Evolutionary conservation across 192 early-diverging fungal genomes (phyloP).

Genomic region (Dimargaris xerosporica): DNA sequence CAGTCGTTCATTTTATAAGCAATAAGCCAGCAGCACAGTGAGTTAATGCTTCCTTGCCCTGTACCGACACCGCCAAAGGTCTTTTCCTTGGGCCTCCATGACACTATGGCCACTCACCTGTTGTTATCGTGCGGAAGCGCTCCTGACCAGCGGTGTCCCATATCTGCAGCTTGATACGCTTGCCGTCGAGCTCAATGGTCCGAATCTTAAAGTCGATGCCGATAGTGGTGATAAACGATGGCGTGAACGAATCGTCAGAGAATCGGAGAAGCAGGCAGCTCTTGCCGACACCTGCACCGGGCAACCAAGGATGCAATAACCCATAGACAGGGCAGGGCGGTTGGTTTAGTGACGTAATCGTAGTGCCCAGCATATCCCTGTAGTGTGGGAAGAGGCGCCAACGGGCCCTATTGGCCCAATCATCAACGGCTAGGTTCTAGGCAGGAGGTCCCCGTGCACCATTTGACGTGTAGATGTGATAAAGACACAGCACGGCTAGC

Average conservation of each 20-base stretch:
- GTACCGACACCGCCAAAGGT: too few species aligned
- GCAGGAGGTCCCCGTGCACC: not conserved
- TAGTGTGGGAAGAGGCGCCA: not conserved
- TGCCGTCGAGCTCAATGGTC: conserved; percentile 96
- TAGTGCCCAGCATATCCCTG: not conserved
- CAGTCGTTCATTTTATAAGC: too few species aligned
- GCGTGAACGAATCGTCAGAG: conserved; percentile 98
- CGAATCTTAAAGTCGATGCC: conserved; percentile 99
- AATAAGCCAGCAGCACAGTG: too few species aligned
- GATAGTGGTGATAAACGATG: conserved; percentile 98
- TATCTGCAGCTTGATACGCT: conserved; percentile 98
- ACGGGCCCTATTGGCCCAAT: not conserved
- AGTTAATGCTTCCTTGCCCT: too few species aligned
- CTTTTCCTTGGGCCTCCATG: too few species aligned
- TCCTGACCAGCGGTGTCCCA: conserved; percentile 99
- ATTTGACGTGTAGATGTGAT: not conserved
- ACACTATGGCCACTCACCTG: conserved; percentile 34
- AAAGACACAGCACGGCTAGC: not conserved
- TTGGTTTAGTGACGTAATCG: conserved; percentile 1
- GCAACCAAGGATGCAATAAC: not conserved
- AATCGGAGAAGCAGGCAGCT: conserved; percentile 92
- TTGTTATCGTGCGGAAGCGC: conserved; percentile 97
- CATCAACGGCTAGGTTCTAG: too few species aligned
- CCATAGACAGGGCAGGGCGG: not conserved
- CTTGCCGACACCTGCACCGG: conserved; percentile 80